These are phyloP conservation scores for Ogataea kodamae DNA, from an alignment of 805 yeast species.

Conservation along the genomic window DNA sequence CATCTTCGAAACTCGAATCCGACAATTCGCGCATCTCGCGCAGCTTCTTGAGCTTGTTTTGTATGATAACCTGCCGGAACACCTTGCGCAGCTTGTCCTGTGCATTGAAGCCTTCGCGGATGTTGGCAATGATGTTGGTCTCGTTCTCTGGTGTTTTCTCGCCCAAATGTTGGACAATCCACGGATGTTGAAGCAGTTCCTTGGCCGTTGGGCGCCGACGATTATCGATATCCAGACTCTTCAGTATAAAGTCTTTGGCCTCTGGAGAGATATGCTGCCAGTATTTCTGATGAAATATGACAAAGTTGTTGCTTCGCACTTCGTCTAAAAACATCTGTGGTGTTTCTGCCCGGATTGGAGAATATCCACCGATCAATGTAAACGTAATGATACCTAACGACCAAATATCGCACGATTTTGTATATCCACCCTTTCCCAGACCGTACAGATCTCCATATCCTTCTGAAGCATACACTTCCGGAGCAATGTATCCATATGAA, in stretches of 20 bases:
- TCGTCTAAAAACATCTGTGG: conserved; percentile 79
- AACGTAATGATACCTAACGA: conserved; percentile 90
- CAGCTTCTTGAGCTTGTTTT: conserved; percentile 72
- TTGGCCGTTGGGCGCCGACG: conserved; percentile 63
- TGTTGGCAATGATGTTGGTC: conserved; percentile 74
- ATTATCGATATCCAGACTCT: conserved; percentile 68
- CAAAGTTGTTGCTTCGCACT: conserved; percentile 67
- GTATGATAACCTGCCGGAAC: conserved; percentile 76
- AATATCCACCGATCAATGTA: conserved; percentile 85
- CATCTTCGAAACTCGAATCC: conserved; percentile 37
- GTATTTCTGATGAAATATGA: conserved; percentile 81
- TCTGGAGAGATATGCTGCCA: conserved; percentile 79
- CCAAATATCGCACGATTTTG: conserved; percentile 96
- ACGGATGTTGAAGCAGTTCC: conserved; percentile 63
- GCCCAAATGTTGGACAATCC: conserved; percentile 56
- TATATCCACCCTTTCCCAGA: conserved; percentile 63
- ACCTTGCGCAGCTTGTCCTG: conserved; percentile 82
- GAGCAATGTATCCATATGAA: conserved; percentile 95
- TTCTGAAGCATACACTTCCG: conserved; percentile 75
- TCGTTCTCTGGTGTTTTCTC: conserved; percentile 17
- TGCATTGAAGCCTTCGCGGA: conserved; percentile 79
- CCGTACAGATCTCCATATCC: conserved; percentile 36
- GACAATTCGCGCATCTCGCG: conserved; percentile 56
- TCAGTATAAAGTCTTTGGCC: conserved; percentile 74
- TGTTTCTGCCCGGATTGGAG: conserved; percentile 85